Conservation (phyloP, 352 stramenopile species). For the Phytophthora nicotianae region DNA sequence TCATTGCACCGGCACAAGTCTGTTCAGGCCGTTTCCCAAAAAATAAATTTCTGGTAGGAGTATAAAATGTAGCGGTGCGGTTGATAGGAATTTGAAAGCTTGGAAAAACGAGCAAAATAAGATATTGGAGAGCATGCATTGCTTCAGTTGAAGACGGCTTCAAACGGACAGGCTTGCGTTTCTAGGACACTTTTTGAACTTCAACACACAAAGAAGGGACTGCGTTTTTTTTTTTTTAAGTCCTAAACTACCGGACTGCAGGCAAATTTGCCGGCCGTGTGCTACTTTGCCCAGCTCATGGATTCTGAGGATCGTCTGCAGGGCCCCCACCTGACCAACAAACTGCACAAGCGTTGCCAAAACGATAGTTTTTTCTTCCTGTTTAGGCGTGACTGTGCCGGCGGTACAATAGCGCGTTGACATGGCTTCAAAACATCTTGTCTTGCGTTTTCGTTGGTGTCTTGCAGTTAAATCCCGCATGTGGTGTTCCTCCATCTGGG, state of each 20-base stretch:
- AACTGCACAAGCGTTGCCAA: too few species aligned
- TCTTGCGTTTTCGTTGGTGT: neutral
- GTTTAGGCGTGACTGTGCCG: neutral
- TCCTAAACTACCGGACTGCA: neutral
- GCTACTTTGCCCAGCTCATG: slow-evolving; percentile 12
- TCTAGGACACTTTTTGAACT: slow-evolving; percentile 13
- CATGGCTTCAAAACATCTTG: neutral
- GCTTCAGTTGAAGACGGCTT: slow-evolving; percentile 16
- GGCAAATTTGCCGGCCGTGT: neutral
- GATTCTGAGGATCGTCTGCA: too few species aligned
- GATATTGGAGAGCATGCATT: slow-evolving; percentile 4
- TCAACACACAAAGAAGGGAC: slow-evolving; percentile 22
- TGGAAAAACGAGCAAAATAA: neutral
- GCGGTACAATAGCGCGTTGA: neutral
- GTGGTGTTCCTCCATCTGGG: neutral
- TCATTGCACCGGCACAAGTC: too few species aligned
- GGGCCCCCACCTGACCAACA: too few species aligned
- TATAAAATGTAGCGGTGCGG: neutral
- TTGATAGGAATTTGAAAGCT: neutral
- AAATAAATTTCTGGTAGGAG: neutral
- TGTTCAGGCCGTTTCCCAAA: too few species aligned
- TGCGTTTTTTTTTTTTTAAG: neutral
- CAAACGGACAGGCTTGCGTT: slow-evolving; percentile 9
- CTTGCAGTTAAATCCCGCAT: neutral
- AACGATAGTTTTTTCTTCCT: neutral